Percentiles rank a stretch among this genome's conserved stretches.
Evolutionary conservation across 345 rosid species (phyloP).

Genomic region (Moringa oleifera): DNA sequence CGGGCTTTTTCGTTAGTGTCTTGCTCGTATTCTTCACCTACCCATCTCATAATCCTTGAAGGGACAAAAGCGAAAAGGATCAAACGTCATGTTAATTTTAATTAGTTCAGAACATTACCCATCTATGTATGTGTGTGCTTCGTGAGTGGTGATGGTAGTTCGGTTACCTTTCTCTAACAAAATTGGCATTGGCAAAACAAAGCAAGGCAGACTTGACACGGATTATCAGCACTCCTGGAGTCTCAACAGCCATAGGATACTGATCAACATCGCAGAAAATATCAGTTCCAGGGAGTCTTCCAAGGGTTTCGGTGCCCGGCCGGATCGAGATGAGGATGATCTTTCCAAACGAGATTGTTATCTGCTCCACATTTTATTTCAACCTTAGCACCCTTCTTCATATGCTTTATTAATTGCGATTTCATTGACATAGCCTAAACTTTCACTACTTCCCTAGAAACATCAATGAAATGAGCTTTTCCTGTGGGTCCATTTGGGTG

Average conservation of each 20-base stretch:
- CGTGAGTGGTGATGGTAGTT: not conserved
- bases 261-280: conserved; percentile 54
- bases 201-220: conserved; percentile 74
- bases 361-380: conserved; percentile 26
- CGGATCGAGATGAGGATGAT: conserved; percentile 57
- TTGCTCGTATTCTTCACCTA: conserved; percentile 33
- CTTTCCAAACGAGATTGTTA: conserved; percentile 71
- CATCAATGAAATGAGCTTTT: too few species aligned
- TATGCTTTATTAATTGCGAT: too few species aligned
- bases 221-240: conserved; percentile 48
- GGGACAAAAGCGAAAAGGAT: not conserved
- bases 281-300: conserved; percentile 62
- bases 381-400: too few species aligned
- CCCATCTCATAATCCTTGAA: conserved; percentile 53
- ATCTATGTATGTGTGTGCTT: too few species aligned
- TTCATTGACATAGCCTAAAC: too few species aligned
- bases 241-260: conserved; percentile 68
- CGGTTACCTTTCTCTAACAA: conserved; percentile 55
- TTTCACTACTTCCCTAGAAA: too few species aligned
- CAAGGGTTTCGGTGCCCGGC: conserved; percentile 70
- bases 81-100: too few species aligned
- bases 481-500: too few species aligned
- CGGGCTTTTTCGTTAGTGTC: conserved; percentile 20
- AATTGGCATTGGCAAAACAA: conserved; percentile 87
- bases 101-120: too few species aligned